These are phyloP conservation scores for Plasmodium chabaudi DNA, from an alignment of 169 alveolate species.

Conservation along the genomic window DNA sequence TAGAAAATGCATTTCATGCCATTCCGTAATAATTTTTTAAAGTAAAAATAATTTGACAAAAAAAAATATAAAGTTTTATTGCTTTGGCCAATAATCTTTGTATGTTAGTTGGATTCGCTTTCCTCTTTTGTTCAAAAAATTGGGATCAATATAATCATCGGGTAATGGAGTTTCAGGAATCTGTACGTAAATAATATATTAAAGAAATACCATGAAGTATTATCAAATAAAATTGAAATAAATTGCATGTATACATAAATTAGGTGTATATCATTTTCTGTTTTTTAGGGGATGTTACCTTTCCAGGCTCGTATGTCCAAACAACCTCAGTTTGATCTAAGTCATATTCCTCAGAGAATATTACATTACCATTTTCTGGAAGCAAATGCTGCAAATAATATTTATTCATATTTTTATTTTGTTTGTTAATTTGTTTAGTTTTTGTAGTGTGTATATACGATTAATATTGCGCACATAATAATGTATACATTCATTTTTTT, in stretches of 20 bases:
- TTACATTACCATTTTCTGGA: conserved; percentile 86
- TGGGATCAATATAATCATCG: conserved; percentile 87
- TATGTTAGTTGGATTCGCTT: conserved; percentile 84
- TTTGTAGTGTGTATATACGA: not conserved
- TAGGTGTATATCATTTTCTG: not conserved
- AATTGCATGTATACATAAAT: not conserved
- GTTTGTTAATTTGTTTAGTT: not conserved
- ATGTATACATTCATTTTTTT: not conserved
- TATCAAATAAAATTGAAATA: not conserved
- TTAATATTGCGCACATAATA: not conserved
- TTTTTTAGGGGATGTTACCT: conserved; percentile 54
- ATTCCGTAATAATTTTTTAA: conserved; percentile 53
- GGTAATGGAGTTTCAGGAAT: conserved; percentile 90
- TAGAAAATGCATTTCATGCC: conserved; percentile 48
- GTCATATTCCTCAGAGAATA: conserved; percentile 85
- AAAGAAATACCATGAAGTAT: not conserved
- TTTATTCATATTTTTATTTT: conserved; percentile 5
- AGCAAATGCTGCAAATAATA: conserved; percentile 76
- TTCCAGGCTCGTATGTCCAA: conserved; percentile 88
- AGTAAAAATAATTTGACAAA: not conserved
- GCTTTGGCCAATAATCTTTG: conserved; percentile 88
- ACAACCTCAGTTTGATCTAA: conserved; percentile 86
- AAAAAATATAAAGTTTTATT: conserved; percentile 20
- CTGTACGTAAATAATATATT: conserved; percentile 57
- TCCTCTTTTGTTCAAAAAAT: conserved; percentile 87